phyloP scores from a whole-genome alignment of 768 basidiomycete species.

The Termitomyces sp. region DNA sequence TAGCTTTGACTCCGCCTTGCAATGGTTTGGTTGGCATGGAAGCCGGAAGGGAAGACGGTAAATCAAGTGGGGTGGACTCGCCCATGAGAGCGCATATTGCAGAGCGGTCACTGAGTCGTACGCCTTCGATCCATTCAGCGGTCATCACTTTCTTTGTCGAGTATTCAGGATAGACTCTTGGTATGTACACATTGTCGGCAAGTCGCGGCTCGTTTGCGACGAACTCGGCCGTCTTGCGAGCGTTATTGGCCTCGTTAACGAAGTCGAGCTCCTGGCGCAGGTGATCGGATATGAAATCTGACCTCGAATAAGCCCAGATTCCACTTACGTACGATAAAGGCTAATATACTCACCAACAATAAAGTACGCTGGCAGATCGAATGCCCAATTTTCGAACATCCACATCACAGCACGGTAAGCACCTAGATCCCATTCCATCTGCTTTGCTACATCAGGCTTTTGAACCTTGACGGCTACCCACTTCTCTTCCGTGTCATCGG shows the following conservation, averaged over 20 bases:
- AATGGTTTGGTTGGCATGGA: slow-evolving; percentile 32
- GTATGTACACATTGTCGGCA: slow-evolving; percentile 69
- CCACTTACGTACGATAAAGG: background rate
- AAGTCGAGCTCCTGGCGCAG: slow-evolving; percentile 84
- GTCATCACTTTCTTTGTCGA: slow-evolving; percentile 77
- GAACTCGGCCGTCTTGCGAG: slow-evolving; percentile 60
- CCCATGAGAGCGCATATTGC: slow-evolving; percentile 59
- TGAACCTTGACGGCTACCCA: slow-evolving; percentile 95
- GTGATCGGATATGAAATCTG: slow-evolving; percentile 77
- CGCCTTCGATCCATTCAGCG: slow-evolving; percentile 81
- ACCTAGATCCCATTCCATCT: slow-evolving; percentile 81
- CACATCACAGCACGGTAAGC: slow-evolving; percentile 71
- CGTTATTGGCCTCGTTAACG: slow-evolving; percentile 72
- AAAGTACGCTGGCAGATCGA: slow-evolving; percentile 83
- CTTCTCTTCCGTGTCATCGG: slow-evolving; percentile 36
- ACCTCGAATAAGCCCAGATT: background rate
- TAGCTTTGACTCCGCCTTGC: slow-evolving; percentile 52
- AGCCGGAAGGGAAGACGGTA: slow-evolving; percentile 17
- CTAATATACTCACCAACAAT: slow-evolving; percentile 50
- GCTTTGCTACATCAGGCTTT: slow-evolving; percentile 82
- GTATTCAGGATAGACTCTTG: slow-evolving; percentile 64
- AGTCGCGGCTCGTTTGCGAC: slow-evolving; percentile 69
- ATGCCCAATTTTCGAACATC: slow-evolving; percentile 74
- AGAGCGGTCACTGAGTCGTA: slow-evolving; percentile 61
- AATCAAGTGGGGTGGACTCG: slow-evolving; percentile 21